A percentile compares a stretch with the other conserved stretches of the same genome.
phyloP scores from a whole-genome alignment of 345 rosid genomes.

The Nasturtium officinale region DNA sequence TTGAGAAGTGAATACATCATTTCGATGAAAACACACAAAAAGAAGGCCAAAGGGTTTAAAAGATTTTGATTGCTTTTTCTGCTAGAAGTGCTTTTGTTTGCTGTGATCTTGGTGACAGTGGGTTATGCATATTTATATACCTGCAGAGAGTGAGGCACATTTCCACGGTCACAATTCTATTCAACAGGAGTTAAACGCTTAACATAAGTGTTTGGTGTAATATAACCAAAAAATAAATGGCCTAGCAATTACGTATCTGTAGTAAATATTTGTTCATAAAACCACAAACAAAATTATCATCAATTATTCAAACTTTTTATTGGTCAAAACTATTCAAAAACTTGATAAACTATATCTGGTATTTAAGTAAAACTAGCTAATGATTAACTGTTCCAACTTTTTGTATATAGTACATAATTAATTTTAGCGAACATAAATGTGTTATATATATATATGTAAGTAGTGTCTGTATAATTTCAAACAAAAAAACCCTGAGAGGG shows the following conservation, averaged over 20 bases:
- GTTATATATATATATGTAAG: background rate
- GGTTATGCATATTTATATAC: background rate
- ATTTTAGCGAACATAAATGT: too few species aligned
- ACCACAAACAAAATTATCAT: background rate
- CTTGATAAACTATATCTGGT: background rate
- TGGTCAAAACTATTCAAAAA: background rate
- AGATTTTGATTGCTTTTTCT: conserved; percentile 2
- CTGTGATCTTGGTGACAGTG: background rate
- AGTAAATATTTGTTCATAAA: background rate
- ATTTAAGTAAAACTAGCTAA: background rate
- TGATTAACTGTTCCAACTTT: background rate
- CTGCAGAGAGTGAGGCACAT: background rate
- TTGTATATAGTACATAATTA: background rate
- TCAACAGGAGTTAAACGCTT: conserved; percentile 33
- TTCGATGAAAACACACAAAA: background rate
- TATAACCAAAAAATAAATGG: background rate
- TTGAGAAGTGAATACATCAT: conserved; percentile 33
- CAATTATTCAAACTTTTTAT: background rate
- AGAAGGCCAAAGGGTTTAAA: background rate
- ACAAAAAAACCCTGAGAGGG: background rate
- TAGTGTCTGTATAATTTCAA: background rate
- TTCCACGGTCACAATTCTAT: conserved; percentile 2
- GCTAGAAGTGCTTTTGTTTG: conserved; percentile 1
- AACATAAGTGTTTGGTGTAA: conserved; percentile 27
- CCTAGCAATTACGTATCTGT: background rate